Percentiles rank a stretch among this genome's conserved stretches.
phyloP scores from a whole-genome alignment of 2,329 filamentous ascomycete species.

The Xylariaceae sp. region DNA sequence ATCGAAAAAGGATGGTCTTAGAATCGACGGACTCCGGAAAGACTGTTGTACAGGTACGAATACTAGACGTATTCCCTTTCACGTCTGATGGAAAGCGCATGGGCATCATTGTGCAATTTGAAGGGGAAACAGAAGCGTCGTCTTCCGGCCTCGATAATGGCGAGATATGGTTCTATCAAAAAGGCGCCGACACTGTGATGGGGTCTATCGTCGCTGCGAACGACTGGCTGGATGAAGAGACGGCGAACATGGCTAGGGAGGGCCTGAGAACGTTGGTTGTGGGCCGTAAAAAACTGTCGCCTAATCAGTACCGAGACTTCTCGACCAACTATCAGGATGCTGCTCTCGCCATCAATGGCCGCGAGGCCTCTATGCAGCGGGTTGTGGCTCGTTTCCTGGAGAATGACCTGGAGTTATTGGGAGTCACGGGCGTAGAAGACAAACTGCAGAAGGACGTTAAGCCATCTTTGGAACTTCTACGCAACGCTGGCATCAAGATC shows the following conservation, averaged over 20 bases:
- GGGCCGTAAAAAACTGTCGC: slow-evolving; percentile 79
- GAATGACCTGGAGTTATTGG: slow-evolving; percentile 81
- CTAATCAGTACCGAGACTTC: slow-evolving; percentile 77
- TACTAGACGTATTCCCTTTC: slow-evolving; percentile 94
- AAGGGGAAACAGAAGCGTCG: slow-evolving; percentile 50
- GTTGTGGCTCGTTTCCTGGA: slow-evolving; percentile 80
- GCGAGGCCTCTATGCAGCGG: slow-evolving; percentile 75
- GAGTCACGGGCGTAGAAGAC: slow-evolving; percentile 97
- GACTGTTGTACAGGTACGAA: slow-evolving; percentile 74
- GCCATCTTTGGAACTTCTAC: slow-evolving; percentile 84
- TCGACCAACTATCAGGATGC: slow-evolving; percentile 69
- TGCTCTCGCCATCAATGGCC: slow-evolving; percentile 69
- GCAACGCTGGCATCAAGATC: slow-evolving; percentile 97
- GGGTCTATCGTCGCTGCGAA: slow-evolving; percentile 89
- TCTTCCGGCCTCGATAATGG: slow-evolving; percentile 49
- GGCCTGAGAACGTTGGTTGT: slow-evolving; percentile 90
- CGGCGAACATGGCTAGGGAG: slow-evolving; percentile 98
- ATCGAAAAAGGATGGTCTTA: slow-evolving; percentile 79
- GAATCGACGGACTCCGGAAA: slow-evolving; percentile 70
- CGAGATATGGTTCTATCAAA: slow-evolving; percentile 98
- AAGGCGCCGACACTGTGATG: slow-evolving; percentile 98
- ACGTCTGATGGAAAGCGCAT: slow-evolving; percentile 97
- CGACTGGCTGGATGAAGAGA: slow-evolving; percentile 98
- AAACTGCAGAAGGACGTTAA: slow-evolving; percentile 95
- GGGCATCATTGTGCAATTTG: slow-evolving; percentile 91